A percentile compares a stretch with the other conserved stretches of the same genome.
Conservation (phyloP, 2,329 filamentous ascomycete genomes). For the Trichophyton schoenleinii region DNA sequence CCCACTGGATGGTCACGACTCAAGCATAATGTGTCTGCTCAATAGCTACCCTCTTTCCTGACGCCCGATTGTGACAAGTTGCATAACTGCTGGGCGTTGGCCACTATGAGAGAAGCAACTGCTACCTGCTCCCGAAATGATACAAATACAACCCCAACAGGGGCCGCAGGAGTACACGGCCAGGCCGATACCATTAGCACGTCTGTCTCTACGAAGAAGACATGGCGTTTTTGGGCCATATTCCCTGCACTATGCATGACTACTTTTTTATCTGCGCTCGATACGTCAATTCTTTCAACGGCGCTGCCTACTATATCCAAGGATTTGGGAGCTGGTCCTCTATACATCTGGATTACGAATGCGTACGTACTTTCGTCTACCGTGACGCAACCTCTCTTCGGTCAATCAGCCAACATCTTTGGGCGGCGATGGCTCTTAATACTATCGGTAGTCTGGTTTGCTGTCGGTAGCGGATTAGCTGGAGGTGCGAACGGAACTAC, state of each 20-base stretch:
- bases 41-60: no score
- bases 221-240: background rate
- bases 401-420: conserved; percentile 41
- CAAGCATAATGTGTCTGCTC: no score
- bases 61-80: no score
- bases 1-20: no score
- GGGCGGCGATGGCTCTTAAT: conserved; percentile 37
- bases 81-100: no score
- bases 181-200: no score
- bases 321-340: background rate
- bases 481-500: background rate
- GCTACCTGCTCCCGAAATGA: no score
- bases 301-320: background rate
- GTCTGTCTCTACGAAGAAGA: background rate
- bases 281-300: background rate
- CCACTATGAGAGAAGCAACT: no score
- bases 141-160: no score
- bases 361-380: conserved; percentile 3
- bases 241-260: background rate
- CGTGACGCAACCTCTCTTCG: conserved; percentile 38
- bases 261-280: background rate
- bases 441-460: conserved; percentile 33
- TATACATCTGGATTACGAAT: background rate
- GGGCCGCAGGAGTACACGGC: no score
- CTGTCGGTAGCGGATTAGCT: conserved; percentile 8